A percentile compares a stretch with the other conserved stretches of the same genome.
Conservation (phyloP, 2,329 filamentous ascomycete species). For the Magnaporthales sp. region DNA sequence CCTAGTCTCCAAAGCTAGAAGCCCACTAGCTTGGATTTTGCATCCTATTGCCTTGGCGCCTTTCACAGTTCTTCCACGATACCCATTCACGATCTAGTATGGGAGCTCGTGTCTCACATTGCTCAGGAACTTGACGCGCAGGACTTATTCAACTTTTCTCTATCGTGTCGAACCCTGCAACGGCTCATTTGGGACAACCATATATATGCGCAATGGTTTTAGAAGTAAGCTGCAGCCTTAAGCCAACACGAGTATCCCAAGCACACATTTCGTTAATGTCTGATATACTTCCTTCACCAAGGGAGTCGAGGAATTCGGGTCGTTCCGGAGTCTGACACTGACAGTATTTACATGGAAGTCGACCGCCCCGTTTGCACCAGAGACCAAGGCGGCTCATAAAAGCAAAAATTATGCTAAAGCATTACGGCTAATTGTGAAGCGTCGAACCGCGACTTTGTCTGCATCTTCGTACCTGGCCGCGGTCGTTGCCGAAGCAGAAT, state of each 20-base stretch:
- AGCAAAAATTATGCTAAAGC: constrained; percentile 36
- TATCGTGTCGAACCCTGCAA: constrained; percentile 40
- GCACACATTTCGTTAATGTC: not conserved
- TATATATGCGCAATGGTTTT: constrained; percentile 49
- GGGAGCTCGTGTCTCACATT: constrained; percentile 26
- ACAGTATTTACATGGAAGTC: constrained; percentile 17
- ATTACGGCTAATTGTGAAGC: constrained; percentile 50
- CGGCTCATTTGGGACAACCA: constrained; percentile 42
- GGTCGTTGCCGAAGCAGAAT: constrained; percentile 49
- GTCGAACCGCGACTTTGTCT: constrained; percentile 48
- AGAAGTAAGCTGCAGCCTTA: constrained; percentile 33
- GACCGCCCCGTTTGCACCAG: constrained; percentile 21
- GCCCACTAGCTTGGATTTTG: not conserved
- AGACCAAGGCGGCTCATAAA: constrained; percentile 21
- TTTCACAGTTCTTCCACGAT: not conserved
- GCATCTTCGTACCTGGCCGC: constrained; percentile 54
- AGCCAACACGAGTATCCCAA: constrained; percentile 12
- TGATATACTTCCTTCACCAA: not conserved
- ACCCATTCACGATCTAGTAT: not conserved
- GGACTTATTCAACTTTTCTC: constrained; percentile 48
- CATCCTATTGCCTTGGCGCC: not conserved
- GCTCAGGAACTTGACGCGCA: constrained; percentile 43
- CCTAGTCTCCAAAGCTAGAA: not conserved
- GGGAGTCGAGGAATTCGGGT: not conserved
- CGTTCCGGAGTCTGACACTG: not conserved